Base-by-base conservation (phyloP, 2,329 filamentous ascomycete genomes). In the Cercospora sp. region DNA sequence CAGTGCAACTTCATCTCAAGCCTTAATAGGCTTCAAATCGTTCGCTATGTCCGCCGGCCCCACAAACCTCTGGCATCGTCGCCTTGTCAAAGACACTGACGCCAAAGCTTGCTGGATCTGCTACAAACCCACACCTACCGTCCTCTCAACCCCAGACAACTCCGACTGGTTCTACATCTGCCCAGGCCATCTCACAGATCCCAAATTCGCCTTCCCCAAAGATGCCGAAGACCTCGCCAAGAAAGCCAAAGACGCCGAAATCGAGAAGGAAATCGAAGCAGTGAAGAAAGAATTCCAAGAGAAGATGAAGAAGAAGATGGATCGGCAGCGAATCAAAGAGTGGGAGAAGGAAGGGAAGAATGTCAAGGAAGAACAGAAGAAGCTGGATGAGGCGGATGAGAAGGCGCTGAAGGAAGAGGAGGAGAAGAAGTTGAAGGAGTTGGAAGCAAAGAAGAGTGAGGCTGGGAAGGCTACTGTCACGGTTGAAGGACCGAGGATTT, bases 121-220 rank as follows among this genome's bases (percentile, higher is more conserved):
- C 84, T 96, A 90, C 83, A 96, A 95, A 80, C 91, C 91, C 8
- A 93, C 90, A 67, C 88, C 90, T 6, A 96, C 90, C 72, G 94
- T 98, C 18, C 84, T 99, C 64, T 92, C 97, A 73, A 96, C 93
- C 8, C 87, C 91, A 0, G 93, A 96, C 75, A 94, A 92, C 76
- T 95, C 94, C 88, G 94, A 95, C 81, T 73, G 75, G 71, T 98
- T 99, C 82, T 97, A 96, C 78, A 87, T 96, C 55, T 99, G 95
- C 75, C 85, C 89, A 5, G 84, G 86, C 33, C 95, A 99, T 79
- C 83, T 98, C 8, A 92, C 91, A 75, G 95, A 98, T 76, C 84
- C 84, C 33, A 88, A 90, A 48, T 98, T 97, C 79, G 94, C 91
- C 76, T 84, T 84, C 26, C 84, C 88, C 3, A 90, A 92, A 68